Evolutionary conservation across 352 stramenopile species (phyloP).

Genomic region (Thalassiosira mediterranea): DNA sequence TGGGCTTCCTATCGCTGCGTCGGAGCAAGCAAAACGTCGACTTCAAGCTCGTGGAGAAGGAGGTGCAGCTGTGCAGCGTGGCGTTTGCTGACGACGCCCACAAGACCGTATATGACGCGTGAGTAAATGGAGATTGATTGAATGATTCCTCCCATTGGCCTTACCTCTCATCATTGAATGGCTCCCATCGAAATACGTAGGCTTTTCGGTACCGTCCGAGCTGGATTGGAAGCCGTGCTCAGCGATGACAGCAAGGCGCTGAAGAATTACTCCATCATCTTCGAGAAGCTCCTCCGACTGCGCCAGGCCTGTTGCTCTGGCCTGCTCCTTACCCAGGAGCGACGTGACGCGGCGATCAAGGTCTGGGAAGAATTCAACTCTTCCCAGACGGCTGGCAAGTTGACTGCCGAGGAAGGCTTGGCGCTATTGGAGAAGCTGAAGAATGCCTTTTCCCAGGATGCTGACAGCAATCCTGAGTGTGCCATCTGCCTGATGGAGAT

Average conservation of each 20-base stretch:
- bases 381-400: constrained; percentile 28
- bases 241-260: constrained; percentile 33
- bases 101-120: constrained; percentile 86
- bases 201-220: constrained; percentile 82
- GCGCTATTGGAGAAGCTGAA: constrained; percentile 69
- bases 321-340: constrained; percentile 71
- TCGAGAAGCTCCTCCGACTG: constrained; percentile 88
- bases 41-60: constrained; percentile 64
- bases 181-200: too few species aligned
- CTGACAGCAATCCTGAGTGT: constrained; percentile 55
- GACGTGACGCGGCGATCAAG: constrained; percentile 49
- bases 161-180: too few species aligned
- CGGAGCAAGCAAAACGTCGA: constrained; percentile 83
- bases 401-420: constrained; percentile 66
- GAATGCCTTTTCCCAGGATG: constrained; percentile 41
- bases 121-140: too few species aligned
- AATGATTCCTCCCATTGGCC: too few species aligned
- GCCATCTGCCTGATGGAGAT: constrained; percentile 67
- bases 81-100: constrained; percentile 84
- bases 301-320: constrained; percentile 87
- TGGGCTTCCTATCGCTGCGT: constrained; percentile 87
- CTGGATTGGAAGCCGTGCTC: constrained; percentile 78
- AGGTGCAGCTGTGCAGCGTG: constrained; percentile 86
- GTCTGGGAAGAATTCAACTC: constrained; percentile 54
- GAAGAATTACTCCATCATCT: constrained; percentile 71